Conservation (phyloP, 208 protist genomes). For the Novymonas esmeraldas region DNA sequence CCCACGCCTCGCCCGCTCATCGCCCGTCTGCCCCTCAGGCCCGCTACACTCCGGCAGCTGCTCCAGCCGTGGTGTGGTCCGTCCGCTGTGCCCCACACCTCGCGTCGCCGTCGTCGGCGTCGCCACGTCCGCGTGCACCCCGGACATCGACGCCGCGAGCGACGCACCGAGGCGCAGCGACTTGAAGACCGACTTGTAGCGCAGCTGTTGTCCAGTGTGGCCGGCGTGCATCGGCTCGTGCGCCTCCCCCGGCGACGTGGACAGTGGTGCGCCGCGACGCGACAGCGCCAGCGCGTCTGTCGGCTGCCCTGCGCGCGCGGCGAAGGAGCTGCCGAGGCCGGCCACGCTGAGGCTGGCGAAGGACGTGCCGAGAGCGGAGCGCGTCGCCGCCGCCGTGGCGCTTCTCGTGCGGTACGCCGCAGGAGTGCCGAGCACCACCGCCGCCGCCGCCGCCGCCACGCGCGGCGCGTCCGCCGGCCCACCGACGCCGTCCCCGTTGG, state of each 20-base stretch:
- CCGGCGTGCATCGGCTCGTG: background rate
- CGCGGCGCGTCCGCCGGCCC: background rate
- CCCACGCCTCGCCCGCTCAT: slow-evolving; percentile 1
- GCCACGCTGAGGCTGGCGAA: slow-evolving; percentile 8
- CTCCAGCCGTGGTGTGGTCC: background rate
- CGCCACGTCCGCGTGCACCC: background rate
- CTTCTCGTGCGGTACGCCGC: slow-evolving; percentile 16
- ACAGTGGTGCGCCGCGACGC: background rate
- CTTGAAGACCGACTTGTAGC: slow-evolving; percentile 27
- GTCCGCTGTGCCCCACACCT: background rate
- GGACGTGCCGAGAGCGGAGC: slow-evolving; percentile 9
- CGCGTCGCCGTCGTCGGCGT: background rate
- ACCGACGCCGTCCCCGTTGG: background rate
- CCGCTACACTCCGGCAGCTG: background rate
- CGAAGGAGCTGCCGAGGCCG: slow-evolving; percentile 3
- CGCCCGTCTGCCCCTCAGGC: background rate
- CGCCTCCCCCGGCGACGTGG: background rate
- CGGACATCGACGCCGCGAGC: background rate
- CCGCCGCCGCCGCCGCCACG: slow-evolving; percentile 20
- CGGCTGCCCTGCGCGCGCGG: background rate
- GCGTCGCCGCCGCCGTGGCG: background rate
- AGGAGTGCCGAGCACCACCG: slow-evolving; percentile 30
- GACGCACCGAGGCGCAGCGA: slow-evolving; percentile 3
- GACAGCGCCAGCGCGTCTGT: background rate
- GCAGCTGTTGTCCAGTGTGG: background rate